These are phyloP conservation scores for Yarrowia sp. DNA, from an alignment of 805 yeast species.

Conservation along the genomic window DNA sequence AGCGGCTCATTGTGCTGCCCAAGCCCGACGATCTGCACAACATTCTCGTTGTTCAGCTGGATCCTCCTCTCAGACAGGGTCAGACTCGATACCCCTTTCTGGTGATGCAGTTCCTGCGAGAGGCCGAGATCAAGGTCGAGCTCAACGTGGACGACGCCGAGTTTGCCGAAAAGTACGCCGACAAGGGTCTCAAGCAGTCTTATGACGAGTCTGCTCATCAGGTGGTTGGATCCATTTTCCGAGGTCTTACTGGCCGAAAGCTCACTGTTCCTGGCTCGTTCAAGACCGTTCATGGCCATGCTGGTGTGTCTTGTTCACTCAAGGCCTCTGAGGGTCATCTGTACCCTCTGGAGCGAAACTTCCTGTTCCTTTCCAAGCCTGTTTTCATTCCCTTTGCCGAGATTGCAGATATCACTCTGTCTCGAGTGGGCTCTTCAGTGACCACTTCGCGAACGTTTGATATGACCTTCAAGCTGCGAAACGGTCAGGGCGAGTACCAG, in stretches of 20 bases:
- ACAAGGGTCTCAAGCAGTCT: conserved; percentile 57
- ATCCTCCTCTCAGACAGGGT: conserved; percentile 97
- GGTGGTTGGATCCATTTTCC: conserved; percentile 82
- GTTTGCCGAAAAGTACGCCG: conserved; percentile 70
- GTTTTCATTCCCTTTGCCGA: conserved; percentile 86
- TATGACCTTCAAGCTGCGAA: conserved; percentile 69
- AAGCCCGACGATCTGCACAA: conserved; percentile 93
- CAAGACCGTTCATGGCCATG: conserved; percentile 69
- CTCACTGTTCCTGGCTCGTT: conserved; percentile 82
- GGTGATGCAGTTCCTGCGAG: conserved; percentile 82
- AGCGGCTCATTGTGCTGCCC: conserved; percentile 87
- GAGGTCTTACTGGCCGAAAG: conserved; percentile 85
- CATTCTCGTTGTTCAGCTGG: conserved; percentile 81
- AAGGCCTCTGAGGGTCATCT: conserved; percentile 94
- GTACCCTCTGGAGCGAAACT: conserved; percentile 88
- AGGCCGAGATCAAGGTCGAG: conserved; percentile 89
- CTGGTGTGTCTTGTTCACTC: conserved; percentile 87
- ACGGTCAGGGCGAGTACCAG: conserved; percentile 66
- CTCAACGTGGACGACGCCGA: conserved; percentile 81
- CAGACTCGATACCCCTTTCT: conserved; percentile 94
- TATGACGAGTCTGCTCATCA: conserved; percentile 84
- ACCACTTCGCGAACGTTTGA: conserved; percentile 88
- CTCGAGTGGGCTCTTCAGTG: conserved; percentile 81
- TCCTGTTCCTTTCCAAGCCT: conserved; percentile 89
- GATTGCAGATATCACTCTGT: conserved; percentile 70